Evolutionary conservation across 1,139 yeast species (phyloP), one percentile per base, ranked within the genome.

Genomic region (Hemisphaericaspora xylanilytica): DNA sequence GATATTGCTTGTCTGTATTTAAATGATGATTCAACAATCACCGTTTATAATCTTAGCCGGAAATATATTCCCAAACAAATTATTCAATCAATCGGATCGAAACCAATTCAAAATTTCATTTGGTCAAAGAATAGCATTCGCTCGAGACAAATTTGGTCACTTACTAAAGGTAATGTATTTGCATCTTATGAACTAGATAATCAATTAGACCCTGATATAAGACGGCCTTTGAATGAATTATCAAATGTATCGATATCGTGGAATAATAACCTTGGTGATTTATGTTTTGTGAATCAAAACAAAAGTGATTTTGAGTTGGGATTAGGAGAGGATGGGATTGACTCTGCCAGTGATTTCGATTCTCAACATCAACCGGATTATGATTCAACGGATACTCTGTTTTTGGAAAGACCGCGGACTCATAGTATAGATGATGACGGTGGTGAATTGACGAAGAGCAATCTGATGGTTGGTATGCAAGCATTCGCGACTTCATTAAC

Each of bases 1-100:
- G 82, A 85, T 48, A 71, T 89, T 50, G 96, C 95, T 0, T 76
- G 86, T 36, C 83, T 85, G 56, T 85, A 83, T 43, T 66, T 86
- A 49, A 84, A 83, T 41, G 90, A 85, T 50, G 96, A 87, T 52
- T 76, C 87, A 9, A 74, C 81, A 14, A 73, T 88, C 5, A 80
- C 85, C 30, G 73, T 88, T 2, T 92, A 88, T 77, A 81, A 82
- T 37, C 67, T 90, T 35, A 73, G 75, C 32, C 67, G 97, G 44
- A 86, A 82, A 48, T 83, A 75, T 54, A 76, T 90, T 11, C 96
- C 98, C 0, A 73, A 75, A 37, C 80, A 83, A 51, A 72, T 81
- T 3, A 65, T 29, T 3, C 13, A 11, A 18, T 87, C 27, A 80
- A 78, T 69, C 69, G 75, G 17, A 67, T 65, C 67, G 31, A 69